Evolutionary conservation across 441 rosid species (phyloP).

Genomic region (Omphalea diandra): DNA sequence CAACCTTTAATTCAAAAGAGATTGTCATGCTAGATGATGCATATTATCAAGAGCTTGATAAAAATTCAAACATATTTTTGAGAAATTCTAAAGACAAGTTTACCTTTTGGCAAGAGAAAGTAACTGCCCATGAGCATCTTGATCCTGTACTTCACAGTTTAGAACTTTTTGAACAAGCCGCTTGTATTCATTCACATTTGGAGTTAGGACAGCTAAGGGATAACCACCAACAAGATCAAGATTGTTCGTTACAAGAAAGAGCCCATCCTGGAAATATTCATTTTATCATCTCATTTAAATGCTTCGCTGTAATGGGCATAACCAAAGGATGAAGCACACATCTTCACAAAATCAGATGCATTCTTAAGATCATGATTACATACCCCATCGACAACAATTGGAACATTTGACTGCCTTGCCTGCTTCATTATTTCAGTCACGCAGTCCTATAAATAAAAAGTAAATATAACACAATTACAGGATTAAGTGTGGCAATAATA

Average conservation of each 20-base stretch:
- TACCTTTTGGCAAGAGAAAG: slow-evolving; percentile 70
- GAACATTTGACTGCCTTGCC: slow-evolving; percentile 72
- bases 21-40: not conserved
- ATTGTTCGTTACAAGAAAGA: slow-evolving; percentile 71
- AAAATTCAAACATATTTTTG: not conserved
- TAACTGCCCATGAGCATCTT: slow-evolving; percentile 57
- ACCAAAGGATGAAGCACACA: slow-evolving; percentile 6
- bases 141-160: slow-evolving; percentile 61
- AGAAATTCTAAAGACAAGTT: slow-evolving; percentile 19
- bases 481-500: not conserved
- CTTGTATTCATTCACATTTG: slow-evolving; percentile 91
- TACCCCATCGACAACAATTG: slow-evolving; percentile 90
- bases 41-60: not conserved
- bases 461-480: slow-evolving; percentile 14
- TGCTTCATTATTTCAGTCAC: slow-evolving; percentile 66
- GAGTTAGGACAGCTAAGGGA: slow-evolving; percentile 79
- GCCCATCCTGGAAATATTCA: slow-evolving; percentile 61
- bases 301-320: not conserved
- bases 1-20: not conserved
- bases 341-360: slow-evolving; percentile 4
- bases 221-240: slow-evolving; percentile 72
- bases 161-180: slow-evolving; percentile 76
- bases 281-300: slow-evolving; percentile 15
- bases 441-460: slow-evolving; percentile 58
- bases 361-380: slow-evolving; percentile 27